Base-by-base conservation (phyloP, 352 stramenopile genomes). In the Thalassiosira hispida region DNA sequence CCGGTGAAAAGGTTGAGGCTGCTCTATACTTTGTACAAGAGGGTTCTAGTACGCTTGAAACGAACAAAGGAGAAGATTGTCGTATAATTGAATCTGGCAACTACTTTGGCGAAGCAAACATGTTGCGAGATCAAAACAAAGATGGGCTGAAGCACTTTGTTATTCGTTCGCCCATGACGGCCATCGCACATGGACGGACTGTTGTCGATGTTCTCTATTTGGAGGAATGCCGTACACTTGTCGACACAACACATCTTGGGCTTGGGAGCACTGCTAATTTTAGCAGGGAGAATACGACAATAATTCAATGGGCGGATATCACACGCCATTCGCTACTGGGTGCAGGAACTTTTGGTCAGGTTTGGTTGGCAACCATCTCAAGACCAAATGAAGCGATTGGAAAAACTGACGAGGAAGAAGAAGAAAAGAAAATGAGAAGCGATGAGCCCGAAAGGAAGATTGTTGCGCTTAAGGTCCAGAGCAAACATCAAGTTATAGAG, bases 271-370 rank as follows among this genome's bases (percentile, higher is more conserved):
- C 69, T 22, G 51, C 65, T 7, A 44, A 70, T 35, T 33, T 40
- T 0, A 31, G 22, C 2, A 7, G 18, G 2, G 22, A 29, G 3
- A 20, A 42, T 44, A 18, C 42, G 22, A 22, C 29, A 38, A 38
- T 38, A 38, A 38, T 38, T 38, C 31, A 38, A 53, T 63, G 56
- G 44, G 57, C 33, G 20, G 53, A 65, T 52, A 60, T 91, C n/a
- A 51, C 83, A 56, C 66, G 77, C 14, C 80, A 87, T 49, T 40
- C 59, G 22, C 67, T 96, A 29, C 93, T 99, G 16, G 97, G 97
- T 22, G 95, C 94, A 12, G 97, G 97, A 55, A 98, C 95, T 0
- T 99, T 99, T 82, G 97, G 97, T 0, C 95, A 97, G 38, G 97
- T 99, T 38, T 72, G 62, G 62, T 35, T 72, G 3, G 62, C 62